A percentile compares a stretch with the other conserved stretches of the same genome.
Conservation (phyloP, 2,329 filamentous ascomycete species). For the Dactylellina drechsleri region DNA sequence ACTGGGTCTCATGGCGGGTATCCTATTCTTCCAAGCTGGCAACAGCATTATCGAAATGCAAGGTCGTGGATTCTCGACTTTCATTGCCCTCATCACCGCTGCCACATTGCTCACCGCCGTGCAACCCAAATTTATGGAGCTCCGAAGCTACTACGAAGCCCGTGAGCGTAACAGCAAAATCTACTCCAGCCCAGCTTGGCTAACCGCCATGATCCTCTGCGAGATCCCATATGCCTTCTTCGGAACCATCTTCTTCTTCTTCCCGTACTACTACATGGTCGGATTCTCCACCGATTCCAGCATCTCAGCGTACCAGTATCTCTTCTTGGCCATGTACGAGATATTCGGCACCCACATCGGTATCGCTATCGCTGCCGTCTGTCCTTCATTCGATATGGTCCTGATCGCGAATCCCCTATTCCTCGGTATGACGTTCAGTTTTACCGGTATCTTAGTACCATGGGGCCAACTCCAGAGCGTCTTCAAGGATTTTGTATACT, state of each 20-base stretch:
- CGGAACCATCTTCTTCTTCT: constrained; percentile 74
- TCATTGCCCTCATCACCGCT: constrained; percentile 73
- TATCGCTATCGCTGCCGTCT: constrained; percentile 87
- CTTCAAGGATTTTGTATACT: constrained; percentile 74
- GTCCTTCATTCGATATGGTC: constrained; percentile 66
- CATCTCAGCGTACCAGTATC: constrained; percentile 77
- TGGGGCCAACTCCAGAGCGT: constrained; percentile 74
- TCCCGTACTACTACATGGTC: constrained; percentile 79
- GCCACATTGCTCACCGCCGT: constrained; percentile 78
- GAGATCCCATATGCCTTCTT: constrained; percentile 78
- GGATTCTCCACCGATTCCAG: constrained; percentile 74
- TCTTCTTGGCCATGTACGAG: constrained; percentile 78
- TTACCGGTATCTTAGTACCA: constrained; percentile 80
- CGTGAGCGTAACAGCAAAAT: constrained; percentile 78
- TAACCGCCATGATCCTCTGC: constrained; percentile 75
- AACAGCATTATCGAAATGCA: constrained; percentile 75
- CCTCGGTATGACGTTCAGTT: constrained; percentile 79
- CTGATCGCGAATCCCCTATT: constrained; percentile 73
- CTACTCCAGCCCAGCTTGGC: constrained; percentile 81
- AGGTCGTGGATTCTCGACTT: constrained; percentile 79
- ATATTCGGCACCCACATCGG: constrained; percentile 68
- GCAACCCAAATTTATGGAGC: constrained; percentile 80
- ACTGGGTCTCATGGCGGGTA: constrained; percentile 57
- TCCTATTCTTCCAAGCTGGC: constrained; percentile 73
- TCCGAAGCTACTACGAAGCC: constrained; percentile 77